A percentile compares a stretch with the other conserved stretches of the same genome.
These are phyloP conservation scores for Onygena corvina DNA, from an alignment of 2,329 filamentous ascomycete genomes.

Conservation along the genomic window DNA sequence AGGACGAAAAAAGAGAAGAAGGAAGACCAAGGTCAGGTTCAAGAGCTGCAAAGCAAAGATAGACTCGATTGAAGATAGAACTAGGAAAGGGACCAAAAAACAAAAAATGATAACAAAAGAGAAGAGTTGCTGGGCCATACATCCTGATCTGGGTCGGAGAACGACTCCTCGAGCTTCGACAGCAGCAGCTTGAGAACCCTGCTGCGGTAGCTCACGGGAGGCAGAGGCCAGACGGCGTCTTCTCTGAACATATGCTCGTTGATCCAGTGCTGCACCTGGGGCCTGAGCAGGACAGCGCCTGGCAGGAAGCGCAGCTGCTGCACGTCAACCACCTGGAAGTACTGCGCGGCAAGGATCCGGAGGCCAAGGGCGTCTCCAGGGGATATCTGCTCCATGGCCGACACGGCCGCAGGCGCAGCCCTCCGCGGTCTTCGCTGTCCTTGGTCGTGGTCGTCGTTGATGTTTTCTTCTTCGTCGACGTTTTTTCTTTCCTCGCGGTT, in stretches of 20 bases:
- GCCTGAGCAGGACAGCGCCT: slow-evolving; percentile 44
- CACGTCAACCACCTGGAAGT: slow-evolving; percentile 60
- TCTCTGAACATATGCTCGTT: slow-evolving; percentile 56
- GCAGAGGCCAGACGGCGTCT: slow-evolving; percentile 43
- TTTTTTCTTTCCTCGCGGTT: neutral
- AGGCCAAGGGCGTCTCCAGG: slow-evolving; percentile 16
- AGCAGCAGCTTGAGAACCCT: slow-evolving; percentile 63
- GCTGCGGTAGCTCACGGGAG: slow-evolving; percentile 57
- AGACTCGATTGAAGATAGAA: slow-evolving; percentile 2
- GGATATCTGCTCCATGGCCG: neutral
- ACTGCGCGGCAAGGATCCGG: slow-evolving; percentile 50
- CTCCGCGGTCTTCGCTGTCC: neutral
- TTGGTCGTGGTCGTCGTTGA: neutral
- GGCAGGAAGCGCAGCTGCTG: slow-evolving; percentile 52
- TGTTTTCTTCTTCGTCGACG: neutral
- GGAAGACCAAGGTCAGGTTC: slow-evolving; percentile 18
- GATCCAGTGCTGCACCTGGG: slow-evolving; percentile 53
- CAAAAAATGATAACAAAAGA: neutral
- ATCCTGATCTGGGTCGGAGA: slow-evolving; percentile 74
- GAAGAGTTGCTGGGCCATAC: slow-evolving; percentile 40
- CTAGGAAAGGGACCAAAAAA: slow-evolving; percentile 8
- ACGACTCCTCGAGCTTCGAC: slow-evolving; percentile 56
- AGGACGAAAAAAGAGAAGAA: neutral
- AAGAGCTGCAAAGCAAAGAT: slow-evolving; percentile 10
- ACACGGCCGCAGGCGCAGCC: too few relatives aligned